Percentiles rank a stretch among this genome's conserved stretches.
These are phyloP conservation scores for Noccaea bulbosa DNA, from an alignment of 345 rosid species.

Conservation along the genomic window DNA sequence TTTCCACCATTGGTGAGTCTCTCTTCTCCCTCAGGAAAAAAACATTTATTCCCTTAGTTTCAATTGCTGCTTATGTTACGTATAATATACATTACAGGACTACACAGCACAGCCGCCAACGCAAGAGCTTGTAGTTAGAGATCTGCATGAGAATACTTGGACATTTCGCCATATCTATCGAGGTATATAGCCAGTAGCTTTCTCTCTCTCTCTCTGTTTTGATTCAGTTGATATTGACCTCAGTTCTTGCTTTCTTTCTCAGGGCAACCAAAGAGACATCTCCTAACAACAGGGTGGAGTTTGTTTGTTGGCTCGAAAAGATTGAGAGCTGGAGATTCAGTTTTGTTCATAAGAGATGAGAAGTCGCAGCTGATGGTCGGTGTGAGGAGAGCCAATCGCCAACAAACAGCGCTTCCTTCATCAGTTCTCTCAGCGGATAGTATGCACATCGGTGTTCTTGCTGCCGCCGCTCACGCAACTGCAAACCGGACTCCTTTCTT, in stretches of 20 bases:
- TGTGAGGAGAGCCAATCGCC: conserved; percentile 89
- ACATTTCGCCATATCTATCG: conserved; percentile 97
- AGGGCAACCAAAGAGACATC: conserved; percentile 99
- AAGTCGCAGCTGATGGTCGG: conserved; percentile 96
- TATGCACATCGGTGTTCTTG: conserved; percentile 99
- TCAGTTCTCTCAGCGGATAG: conserved; percentile 96
- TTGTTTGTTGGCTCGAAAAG: conserved; percentile 94
- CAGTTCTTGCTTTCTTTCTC: conserved; percentile 36
- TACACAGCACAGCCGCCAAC: conserved; percentile 92
- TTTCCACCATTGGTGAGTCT: conserved; percentile 83
- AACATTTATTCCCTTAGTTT: neutral
- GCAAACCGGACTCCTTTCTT: conserved; percentile 81
- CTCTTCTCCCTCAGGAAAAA: neutral
- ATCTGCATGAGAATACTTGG: conserved; percentile 93
- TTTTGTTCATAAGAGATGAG: conserved; percentile 93
- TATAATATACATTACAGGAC: conserved; percentile 54
- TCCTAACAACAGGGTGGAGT: conserved; percentile 98
- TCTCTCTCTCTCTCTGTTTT: neutral
- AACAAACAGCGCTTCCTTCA: conserved; percentile 85
- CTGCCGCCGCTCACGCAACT: conserved; percentile 99
- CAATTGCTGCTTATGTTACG: conserved; percentile 3
- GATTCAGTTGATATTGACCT: conserved; percentile 11
- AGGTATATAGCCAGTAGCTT: conserved; percentile 44
- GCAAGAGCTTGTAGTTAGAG: conserved; percentile 95
- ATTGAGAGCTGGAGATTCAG: conserved; percentile 95